Base-by-base conservation (phyloP, 495 filamentous ascomycete species). In the Tuber melanosporum region DNA sequence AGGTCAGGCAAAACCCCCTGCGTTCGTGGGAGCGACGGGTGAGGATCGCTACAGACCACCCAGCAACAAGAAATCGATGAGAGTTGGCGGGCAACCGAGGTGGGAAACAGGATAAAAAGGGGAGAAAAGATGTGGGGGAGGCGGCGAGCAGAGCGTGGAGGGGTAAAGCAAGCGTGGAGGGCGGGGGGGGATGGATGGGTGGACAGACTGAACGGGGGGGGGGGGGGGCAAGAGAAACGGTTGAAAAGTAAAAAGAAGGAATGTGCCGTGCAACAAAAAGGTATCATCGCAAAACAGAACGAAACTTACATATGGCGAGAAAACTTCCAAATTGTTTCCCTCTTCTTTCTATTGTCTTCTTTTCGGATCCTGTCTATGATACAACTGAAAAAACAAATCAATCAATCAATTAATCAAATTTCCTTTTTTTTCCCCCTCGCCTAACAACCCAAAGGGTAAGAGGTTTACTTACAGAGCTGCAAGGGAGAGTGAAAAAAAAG, bases 21-120 rank as follows among this genome's bases (percentile, higher is more conserved):
- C 78, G 77, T 80, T 80, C 77, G 79, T 77, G 73, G 79, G 73
- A 80, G 78, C 78, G 77, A 80, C 78, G 78, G 78, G 77, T 74
- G 77, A 80, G 79, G 57, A 77, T 80, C 77, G 77, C 78, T 80
- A 72, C 73, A 71, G 78, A 39, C 74, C 47, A 72, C 78, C 32
- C 45, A 75, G 71, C 49, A 71, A 69, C 62, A 79, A 79, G 77
- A 78, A 78, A 74, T 80, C 76, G 76, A 80, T 69, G 71, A 36
- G 78, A 76, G 74, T 71, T 71, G 79, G 77, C 73, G 74, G 78
- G 73, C 78, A 80, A 76, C 78, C 78, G 73, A 80, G 77, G 73
- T 80, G 78, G 75, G 46, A 80, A 80, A 73, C 46, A 80, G 57
- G 69, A 80, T 79, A 62, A 72, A 76, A 80, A 76, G 73, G 77